Evolutionary conservation across 495 filamentous ascomycete genomes (phyloP).

Genomic region (Penicillium soppii): DNA sequence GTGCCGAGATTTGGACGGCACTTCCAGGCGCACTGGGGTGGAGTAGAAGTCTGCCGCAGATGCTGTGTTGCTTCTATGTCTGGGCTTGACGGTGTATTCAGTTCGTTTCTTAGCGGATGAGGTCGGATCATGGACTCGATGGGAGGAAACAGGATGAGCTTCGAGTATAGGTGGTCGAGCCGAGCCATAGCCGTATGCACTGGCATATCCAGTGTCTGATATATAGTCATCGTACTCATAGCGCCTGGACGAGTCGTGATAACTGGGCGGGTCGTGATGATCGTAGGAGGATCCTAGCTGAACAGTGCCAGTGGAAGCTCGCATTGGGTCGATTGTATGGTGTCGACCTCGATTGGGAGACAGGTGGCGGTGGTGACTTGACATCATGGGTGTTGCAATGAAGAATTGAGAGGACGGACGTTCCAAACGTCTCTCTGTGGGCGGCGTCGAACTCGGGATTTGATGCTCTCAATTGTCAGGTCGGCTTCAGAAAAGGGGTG

Average conservation of each 20-base stretch:
- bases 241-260: constrained; percentile 29
- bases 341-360: constrained; percentile 37
- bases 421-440: neutral
- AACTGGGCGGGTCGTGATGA: constrained; percentile 30
- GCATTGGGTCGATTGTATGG: constrained; percentile 38
- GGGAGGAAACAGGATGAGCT: constrained; percentile 36
- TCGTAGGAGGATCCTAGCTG: constrained; percentile 38
- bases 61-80: constrained; percentile 39
- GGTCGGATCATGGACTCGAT: constrained; percentile 33
- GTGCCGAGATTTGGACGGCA: constrained; percentile 23
- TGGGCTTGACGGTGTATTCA: constrained; percentile 42
- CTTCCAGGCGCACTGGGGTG: constrained; percentile 23
- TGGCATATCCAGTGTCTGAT: constrained; percentile 32
- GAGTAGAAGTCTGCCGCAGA: constrained; percentile 29
- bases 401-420: neutral
- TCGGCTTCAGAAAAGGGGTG: neutral
- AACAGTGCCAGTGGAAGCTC: constrained; percentile 50
- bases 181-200: constrained; percentile 29
- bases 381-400: constrained; percentile 7
- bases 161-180: constrained; percentile 31
- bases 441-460: neutral
- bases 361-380: constrained; percentile 20
- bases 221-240: constrained; percentile 35
- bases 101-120: constrained; percentile 38
- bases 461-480: neutral